Conservation (phyloP, 345 rosid species). For the Iberis pinnata region DNA sequence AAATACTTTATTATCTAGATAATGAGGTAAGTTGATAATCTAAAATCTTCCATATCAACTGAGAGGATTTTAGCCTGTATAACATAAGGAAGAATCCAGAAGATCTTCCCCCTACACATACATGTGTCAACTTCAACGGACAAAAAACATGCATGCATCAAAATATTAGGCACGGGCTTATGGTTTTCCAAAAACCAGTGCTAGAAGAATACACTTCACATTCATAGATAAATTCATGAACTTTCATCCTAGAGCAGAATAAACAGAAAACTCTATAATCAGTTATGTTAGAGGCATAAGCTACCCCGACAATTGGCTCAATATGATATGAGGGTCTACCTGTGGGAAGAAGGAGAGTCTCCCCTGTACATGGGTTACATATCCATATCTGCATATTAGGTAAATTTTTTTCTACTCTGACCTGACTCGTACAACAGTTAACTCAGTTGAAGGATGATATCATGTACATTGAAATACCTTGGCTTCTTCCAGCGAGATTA, state of each 20-base stretch:
- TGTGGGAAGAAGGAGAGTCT: slow-evolving; percentile 30
- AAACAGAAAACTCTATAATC: slow-evolving; percentile 33
- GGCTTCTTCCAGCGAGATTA: not conserved
- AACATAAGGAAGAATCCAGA: slow-evolving; percentile 28
- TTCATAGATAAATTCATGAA: not conserved
- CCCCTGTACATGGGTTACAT: slow-evolving; percentile 27
- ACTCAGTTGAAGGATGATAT: slow-evolving; percentile 15
- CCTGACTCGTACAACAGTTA: slow-evolving; percentile 5
- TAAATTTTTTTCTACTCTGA: not conserved
- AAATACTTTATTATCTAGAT: not conserved
- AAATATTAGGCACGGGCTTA: slow-evolving; percentile 26
- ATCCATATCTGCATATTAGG: slow-evolving; percentile 30
- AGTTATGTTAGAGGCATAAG: slow-evolving; percentile 23
- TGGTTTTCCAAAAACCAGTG: slow-evolving; percentile 28
- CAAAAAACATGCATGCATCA: not conserved
- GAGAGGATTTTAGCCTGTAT: slow-evolving; percentile 9
- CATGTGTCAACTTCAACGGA: slow-evolving; percentile 15
- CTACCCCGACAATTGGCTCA: slow-evolving; percentile 33
- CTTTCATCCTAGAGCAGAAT: slow-evolving; percentile 4
- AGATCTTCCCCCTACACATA: slow-evolving; percentile 23
- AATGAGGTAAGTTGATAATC: not conserved
- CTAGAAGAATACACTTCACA: slow-evolving; percentile 36
- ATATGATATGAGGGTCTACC: slow-evolving; percentile 20
- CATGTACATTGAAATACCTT: not conserved
- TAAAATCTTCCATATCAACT: not conserved